These are phyloP conservation scores for Tetrapisispora nanseiensis DNA, from an alignment of 805 yeast genomes.

Conservation along the genomic window DNA sequence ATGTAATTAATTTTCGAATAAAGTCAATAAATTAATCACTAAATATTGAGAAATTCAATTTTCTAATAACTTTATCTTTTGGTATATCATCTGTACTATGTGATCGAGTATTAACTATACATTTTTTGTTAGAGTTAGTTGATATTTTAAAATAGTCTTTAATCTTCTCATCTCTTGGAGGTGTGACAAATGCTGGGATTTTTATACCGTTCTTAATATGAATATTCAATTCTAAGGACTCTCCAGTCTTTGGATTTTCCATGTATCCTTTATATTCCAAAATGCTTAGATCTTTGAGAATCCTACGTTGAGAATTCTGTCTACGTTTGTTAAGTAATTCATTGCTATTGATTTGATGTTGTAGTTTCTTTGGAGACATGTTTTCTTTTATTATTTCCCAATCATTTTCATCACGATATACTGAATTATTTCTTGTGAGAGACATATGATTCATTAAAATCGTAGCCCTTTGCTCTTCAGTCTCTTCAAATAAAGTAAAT, in stretches of 20 bases:
- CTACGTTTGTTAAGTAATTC: neutral
- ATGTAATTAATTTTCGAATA: neutral
- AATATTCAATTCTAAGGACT: constrained; percentile 9
- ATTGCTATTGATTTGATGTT: constrained; percentile 3
- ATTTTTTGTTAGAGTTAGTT: neutral
- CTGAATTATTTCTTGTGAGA: constrained; percentile 17
- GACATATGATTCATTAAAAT: constrained; percentile 13
- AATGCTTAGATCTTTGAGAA: constrained; percentile 14
- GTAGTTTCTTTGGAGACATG: constrained; percentile 11
- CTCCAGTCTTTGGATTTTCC: constrained; percentile 9
- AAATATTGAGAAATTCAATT: constrained; percentile 12
- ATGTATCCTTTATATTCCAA: constrained; percentile 13
- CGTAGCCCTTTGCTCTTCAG: constrained; percentile 11
- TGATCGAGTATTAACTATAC: constrained; percentile 1
- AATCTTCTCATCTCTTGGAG: constrained; percentile 15
- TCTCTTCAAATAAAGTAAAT: constrained; percentile 19
- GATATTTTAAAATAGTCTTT: constrained; percentile 9
- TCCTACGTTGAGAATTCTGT: constrained; percentile 3
- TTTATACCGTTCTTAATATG: constrained; percentile 8
- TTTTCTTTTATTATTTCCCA: constrained; percentile 13
- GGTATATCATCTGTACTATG: constrained; percentile 18
- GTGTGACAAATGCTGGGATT: constrained; percentile 17
- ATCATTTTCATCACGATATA: constrained; percentile 19
- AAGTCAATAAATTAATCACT: too few species aligned
- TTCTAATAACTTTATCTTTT: constrained; percentile 15